These are phyloP conservation scores for Teunomyces gatunensis DNA, from an alignment of 805 yeast species.

Conservation along the genomic window DNA sequence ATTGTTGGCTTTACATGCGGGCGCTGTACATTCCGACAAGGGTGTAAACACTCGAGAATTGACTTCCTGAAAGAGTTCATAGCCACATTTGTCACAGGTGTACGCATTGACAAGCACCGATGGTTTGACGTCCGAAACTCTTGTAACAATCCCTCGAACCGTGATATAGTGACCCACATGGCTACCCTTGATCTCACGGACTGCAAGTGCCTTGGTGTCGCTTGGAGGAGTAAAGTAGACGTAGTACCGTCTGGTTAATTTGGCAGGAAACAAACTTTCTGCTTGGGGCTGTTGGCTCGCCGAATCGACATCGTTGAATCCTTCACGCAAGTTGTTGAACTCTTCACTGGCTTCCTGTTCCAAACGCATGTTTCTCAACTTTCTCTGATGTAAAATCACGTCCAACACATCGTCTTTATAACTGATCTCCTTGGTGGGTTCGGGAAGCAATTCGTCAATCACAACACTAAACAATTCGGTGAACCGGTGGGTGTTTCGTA, in stretches of 20 bases:
- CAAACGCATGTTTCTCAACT: slow-evolving; percentile 72
- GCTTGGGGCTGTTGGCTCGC: slow-evolving; percentile 13
- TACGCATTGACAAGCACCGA: slow-evolving; percentile 87
- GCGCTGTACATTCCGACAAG: slow-evolving; percentile 80
- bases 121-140: slow-evolving; percentile 96
- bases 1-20: slow-evolving; percentile 72
- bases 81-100: slow-evolving; percentile 97
- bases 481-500: slow-evolving; percentile 75
- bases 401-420: slow-evolving; percentile 90
- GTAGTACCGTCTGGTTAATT: slow-evolving; percentile 80
- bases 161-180: slow-evolving; percentile 86
- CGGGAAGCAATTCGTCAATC: slow-evolving; percentile 81
- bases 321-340: slow-evolving; percentile 41
- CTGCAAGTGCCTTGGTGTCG: slow-evolving; percentile 65
- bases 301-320: slow-evolving; percentile 21
- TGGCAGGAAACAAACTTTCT: slow-evolving; percentile 73
- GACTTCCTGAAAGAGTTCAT: slow-evolving; percentile 94
- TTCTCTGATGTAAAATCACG: slow-evolving; percentile 87
- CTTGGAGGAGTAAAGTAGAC: slow-evolving; percentile 80
- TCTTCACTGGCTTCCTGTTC: slow-evolving; percentile 68
- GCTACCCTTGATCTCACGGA: slow-evolving; percentile 83
- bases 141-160: slow-evolving; percentile 88
- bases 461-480: slow-evolving; percentile 71
- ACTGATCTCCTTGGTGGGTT: slow-evolving; percentile 74
- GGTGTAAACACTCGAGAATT: slow-evolving; percentile 82